phyloP scores from a whole-genome alignment of 345 rosid genomes.

The Draba incana region DNA sequence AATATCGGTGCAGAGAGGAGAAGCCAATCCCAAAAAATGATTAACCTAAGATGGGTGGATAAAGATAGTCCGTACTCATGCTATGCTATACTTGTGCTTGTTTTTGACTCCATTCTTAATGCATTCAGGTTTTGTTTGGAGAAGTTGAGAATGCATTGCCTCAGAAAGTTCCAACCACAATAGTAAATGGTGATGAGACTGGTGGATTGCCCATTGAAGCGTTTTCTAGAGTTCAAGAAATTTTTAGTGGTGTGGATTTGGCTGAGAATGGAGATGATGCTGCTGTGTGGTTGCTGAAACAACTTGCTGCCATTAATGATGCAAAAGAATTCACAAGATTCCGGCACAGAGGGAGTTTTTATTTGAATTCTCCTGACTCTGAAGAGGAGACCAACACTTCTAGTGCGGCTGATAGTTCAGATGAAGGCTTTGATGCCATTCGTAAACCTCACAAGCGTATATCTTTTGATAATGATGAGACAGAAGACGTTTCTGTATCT shows the following conservation, averaged over 20 bases:
- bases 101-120: constrained; percentile 34
- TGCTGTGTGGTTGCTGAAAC: constrained; percentile 92
- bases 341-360: constrained; percentile 66
- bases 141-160: constrained; percentile 75
- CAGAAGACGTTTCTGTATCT: constrained; percentile 42
- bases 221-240: constrained; percentile 95
- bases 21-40: constrained; percentile 7
- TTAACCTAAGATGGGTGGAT: constrained; percentile 9
- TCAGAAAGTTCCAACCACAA: constrained; percentile 61
- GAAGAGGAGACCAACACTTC: constrained; percentile 93
- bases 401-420: constrained; percentile 94
- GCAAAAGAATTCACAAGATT: constrained; percentile 78
- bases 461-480: constrained; percentile 49
- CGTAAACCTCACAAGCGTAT: constrained; percentile 49
- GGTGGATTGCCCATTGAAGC: constrained; percentile 99
- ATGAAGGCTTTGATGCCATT: constrained; percentile 73
- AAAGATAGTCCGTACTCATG: constrained; percentile 12
- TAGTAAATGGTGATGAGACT: constrained; percentile 90
- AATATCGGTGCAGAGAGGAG: constrained; percentile 13
- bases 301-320: constrained; percentile 82
- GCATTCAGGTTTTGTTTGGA: constrained; percentile 88
- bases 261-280: constrained; percentile 86
- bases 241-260: constrained; percentile 89
- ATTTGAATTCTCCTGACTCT: constrained; percentile 73
- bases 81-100: constrained; percentile 7